Percentiles rank a stretch among this genome's conserved stretches.
phyloP scores from a whole-genome alignment of 768 basidiomycete genomes.

The Rhizopogon salebrosus region DNA sequence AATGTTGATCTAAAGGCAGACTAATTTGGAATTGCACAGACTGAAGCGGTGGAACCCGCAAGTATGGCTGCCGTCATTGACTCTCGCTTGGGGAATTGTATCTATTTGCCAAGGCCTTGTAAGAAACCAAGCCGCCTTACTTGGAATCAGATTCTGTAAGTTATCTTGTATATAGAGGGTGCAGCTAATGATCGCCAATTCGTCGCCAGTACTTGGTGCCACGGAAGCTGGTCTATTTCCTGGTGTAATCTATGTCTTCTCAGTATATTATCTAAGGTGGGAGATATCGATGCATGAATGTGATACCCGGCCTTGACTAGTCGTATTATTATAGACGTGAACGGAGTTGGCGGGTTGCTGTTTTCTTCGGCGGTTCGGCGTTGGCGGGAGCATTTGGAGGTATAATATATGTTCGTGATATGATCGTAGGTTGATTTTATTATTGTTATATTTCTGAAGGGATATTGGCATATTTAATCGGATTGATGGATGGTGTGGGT shows the following conservation, averaged over 20 bases:
- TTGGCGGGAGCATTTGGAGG: conserved; percentile 63
- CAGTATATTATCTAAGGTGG: conserved; percentile 50
- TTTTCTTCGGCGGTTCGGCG: conserved; percentile 59
- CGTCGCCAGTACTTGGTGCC: conserved; percentile 47
- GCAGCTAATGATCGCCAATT: background rate
- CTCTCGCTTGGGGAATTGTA: conserved; percentile 52
- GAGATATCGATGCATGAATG: background rate
- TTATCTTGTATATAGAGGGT: conserved; percentile 1
- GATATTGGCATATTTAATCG: conserved; percentile 53
- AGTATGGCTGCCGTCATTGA: conserved; percentile 59
- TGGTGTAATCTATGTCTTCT: conserved; percentile 54
- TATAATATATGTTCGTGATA: conserved; percentile 7
- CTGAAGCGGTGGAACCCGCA: conserved; percentile 57
- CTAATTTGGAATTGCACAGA: conserved; percentile 22
- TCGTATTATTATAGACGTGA: conserved; percentile 40
- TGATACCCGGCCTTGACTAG: background rate
- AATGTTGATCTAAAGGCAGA: background rate
- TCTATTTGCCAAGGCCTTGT: conserved; percentile 53
- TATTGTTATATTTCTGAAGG: conserved; percentile 34
- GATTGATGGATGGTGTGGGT: conserved; percentile 57
- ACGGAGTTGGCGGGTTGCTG: conserved; percentile 54
- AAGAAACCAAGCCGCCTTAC: conserved; percentile 46
- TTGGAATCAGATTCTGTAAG: conserved; percentile 50
- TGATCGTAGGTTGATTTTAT: background rate
- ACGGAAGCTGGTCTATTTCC: conserved; percentile 60